Conservation (phyloP, 352 stramenopile species). For the Pythium pyrilobum region DNA sequence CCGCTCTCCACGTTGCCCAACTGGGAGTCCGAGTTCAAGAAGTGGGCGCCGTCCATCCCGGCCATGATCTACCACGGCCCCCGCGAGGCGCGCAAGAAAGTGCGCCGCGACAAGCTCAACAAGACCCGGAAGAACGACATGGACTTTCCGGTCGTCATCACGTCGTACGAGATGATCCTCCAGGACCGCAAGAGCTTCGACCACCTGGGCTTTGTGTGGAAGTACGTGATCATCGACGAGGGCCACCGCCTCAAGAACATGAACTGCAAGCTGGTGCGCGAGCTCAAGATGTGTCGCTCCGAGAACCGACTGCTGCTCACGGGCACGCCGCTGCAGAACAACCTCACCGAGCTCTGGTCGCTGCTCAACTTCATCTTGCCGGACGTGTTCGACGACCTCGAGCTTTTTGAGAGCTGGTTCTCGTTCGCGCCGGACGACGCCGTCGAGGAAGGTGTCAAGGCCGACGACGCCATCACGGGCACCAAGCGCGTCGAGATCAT, state of each 20-base stretch:
- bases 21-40: conserved; percentile 92
- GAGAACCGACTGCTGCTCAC: conserved; percentile 94
- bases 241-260: conserved; percentile 98
- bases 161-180: conserved; percentile 87
- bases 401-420: conserved; percentile 98
- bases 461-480: conserved; percentile 86
- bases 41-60: conserved; percentile 88
- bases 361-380: conserved; percentile 98
- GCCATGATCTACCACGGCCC: conserved; percentile 97
- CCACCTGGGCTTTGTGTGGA: conserved; percentile 69
- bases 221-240: conserved; percentile 98
- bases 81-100: conserved; percentile 31
- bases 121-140: conserved; percentile 43
- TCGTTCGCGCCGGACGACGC: conserved; percentile 92
- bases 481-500: conserved; percentile 92
- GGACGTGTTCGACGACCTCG: conserved; percentile 96
- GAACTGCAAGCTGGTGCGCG: conserved; percentile 92
- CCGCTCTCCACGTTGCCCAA: conserved; percentile 97
- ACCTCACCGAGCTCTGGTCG: conserved; percentile 97
- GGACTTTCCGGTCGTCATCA: conserved; percentile 85
- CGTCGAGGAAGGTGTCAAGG: conserved; percentile 49
- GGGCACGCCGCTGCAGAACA: conserved; percentile 98
- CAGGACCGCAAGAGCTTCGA: conserved; percentile 61
- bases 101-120: conserved; percentile 48
- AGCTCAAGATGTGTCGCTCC: conserved; percentile 91